Evolutionary conservation across 306 rosid genomes (phyloP), one percentile per base, ranked within the genome.

Genomic region (Cucurbita moschata): DNA sequence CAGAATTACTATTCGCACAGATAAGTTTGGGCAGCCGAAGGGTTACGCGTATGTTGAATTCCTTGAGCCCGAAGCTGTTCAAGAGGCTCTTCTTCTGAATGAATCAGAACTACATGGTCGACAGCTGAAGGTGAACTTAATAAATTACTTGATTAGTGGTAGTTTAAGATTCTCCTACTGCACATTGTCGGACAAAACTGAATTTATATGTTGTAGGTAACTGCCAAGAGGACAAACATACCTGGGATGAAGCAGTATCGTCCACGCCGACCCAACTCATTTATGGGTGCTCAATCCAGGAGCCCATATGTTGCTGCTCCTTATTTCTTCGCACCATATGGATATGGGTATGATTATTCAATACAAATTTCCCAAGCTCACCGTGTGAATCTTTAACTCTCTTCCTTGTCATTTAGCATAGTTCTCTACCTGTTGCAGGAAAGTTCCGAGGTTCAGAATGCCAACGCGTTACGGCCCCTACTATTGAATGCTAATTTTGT

Each of bases 11-110:
- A 90, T 90, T 75, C 94, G 91, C 64, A 90, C 94, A 37, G 94
- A 90, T 58, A 90, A 90, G 87, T 88, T 81, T 77, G 96, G 96
- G 73, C 96, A 90, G 54, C 94, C 96, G 53, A 90, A 90, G 83
- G 96, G 96, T 47, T 90, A 86, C 85, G 96, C 96, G 26, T 90
- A 90, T 80, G 96, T 88, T 72, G 96, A 90, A 65, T 90, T 90
- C 75, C 19, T 90, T 8, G 96, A 90, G 81, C 76, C 72, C 4
- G 92, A 90, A 74, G 96, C 94, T 82, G 94, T 90, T 77, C 94
- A 90, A 73, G 94, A 86, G 79, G 96, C 94, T 55, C 78, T 90
- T 52, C 81, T 59, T 65, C 73, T 90, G 85, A 90, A 86, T 80
- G 96, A 90, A 77, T 86, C 96, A 74, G 90, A 88, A 76, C 87